phyloP scores from a whole-genome alignment of 768 basidiomycete genomes.

The Tulasnella sp. region DNA sequence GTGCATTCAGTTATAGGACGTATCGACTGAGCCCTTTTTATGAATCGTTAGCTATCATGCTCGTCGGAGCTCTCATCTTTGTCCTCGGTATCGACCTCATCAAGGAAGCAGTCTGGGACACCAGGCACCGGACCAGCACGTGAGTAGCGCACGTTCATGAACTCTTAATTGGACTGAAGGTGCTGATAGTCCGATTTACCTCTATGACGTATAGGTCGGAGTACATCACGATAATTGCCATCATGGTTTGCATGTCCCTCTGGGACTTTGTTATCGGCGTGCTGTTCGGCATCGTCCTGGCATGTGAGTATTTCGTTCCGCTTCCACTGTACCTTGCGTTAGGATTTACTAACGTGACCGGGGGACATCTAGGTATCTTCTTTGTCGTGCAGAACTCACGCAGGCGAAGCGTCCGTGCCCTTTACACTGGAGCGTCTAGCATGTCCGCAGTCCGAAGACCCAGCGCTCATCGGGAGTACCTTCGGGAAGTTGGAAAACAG shows the following conservation, averaged over 20 bases:
- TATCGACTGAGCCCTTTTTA: neutral
- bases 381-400: conserved; percentile 96
- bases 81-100: conserved; percentile 90
- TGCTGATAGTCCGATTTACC: conserved; percentile 9
- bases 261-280: conserved; percentile 95
- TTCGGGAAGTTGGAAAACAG: conserved; percentile 87
- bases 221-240: conserved; percentile 75
- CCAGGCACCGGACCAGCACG: conserved; percentile 75
- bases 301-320: conserved; percentile 49
- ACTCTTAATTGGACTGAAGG: neutral
- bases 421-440: conserved; percentile 74
- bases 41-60: conserved; percentile 62
- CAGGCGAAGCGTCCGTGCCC: conserved; percentile 69
- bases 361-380: conserved; percentile 60
- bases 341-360: neutral
- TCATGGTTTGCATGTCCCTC: conserved; percentile 86
- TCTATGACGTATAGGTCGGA: conserved; percentile 44
- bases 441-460: conserved; percentile 90
- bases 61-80: conserved; percentile 86
- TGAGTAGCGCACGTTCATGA: conserved; percentile 36
- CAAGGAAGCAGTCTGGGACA: conserved; percentile 96
- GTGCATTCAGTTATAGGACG: neutral
- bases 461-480: conserved; percentile 75
- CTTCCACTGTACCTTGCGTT: no score
- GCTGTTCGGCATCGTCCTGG: conserved; percentile 82